Evolutionary conservation across 2,329 filamentous ascomycete genomes (phyloP), one percentile per base, ranked within the genome.

Genomic region (Mollisia scopiformis): DNA sequence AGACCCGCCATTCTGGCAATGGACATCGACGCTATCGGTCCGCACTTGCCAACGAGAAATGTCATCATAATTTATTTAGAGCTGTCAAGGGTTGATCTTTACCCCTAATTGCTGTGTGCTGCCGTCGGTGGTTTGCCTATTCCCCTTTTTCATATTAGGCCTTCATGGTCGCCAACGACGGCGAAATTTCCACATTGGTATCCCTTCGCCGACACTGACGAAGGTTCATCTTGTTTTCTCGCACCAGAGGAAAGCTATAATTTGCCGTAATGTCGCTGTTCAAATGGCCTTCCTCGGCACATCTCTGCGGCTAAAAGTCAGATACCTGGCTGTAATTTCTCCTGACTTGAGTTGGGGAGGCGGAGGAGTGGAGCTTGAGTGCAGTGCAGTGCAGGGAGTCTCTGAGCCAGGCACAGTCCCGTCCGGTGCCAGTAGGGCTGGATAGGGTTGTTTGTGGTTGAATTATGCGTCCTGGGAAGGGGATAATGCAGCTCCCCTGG

Each of bases 1-100:
- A 31, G 30, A 33, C 49, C 27, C 27, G 49, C 49, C 49, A 35
- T 51, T 23, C 49, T 51, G 27, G 49, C 49, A 51, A 51, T 31
- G 27, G 49, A 10, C 49, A 33, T 51, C 49, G 49, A 35, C n/a
- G 7, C 30, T 30, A 51, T 51, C 49, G 49, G 49, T 14, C 49
- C 49, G 49, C 23, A 16, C 27, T 19, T n/a, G 14, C 49, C n/a
- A n/a, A n/a, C n/a, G n/a, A n/a, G n/a, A 31, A 31, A 51, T 51
- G 49, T 51, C 49, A 51, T 51, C 49, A 51, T 51, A 33, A n/a
- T 35, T 16, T 11, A n/a, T 30, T 28, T 19, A 30, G 49, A 51
- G 21, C 19, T 10, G 49, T 21, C 49, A 31, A 31, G 49, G 49
- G 49, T 16, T 49, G 28, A 13, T 51, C 27, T 51, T 33, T 51